Base-by-base conservation (phyloP, 768 basidiomycete species). In the Phaeotremella fagi region DNA sequence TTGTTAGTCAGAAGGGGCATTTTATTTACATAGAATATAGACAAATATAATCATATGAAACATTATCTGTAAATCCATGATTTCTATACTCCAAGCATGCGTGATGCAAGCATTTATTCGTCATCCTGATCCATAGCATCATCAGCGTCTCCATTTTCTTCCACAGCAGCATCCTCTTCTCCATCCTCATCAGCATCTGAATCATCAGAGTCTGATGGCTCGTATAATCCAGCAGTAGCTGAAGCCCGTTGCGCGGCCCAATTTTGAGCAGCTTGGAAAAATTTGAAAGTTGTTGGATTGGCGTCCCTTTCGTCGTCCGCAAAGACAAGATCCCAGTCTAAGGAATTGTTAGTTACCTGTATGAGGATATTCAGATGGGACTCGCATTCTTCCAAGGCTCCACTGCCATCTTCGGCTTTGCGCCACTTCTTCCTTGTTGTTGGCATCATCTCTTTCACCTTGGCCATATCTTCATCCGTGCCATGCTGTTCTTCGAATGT, bases 301-400 rank as follows among this genome's bases (percentile, higher is more conserved):
- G 86, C 82, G 67, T 94, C 92, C 48, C 85, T 81, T 68, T 95
- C 90, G 80, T 98, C 94, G 78, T 97, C 94, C 24, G 90, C 85
- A 74, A 97, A 98, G 20, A 92, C 85, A 67, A 92, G 82, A 68
- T 94, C 92, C 85, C 87, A 94, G 20, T 37, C 25, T 44, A 26
- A 15, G 22, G 33, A 29, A 3, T 37, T 6, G 26, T 42, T 16
- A 11, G 14, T n/a, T 52, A 12, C 23, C 14, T 22, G 18, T 2
- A 4, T 33, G 2, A 36, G 18, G 25, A 31, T 42, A 25, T 3
- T 48, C 24, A 57, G 45, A 31, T 24, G 35, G n/a, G n/a, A n/a
- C 4, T 48, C 22, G 82, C 61, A 75, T 83, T 88, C 89, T 82
- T 91, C 90, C 24, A 90, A 84, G 4, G 58, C 55, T 27, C 83